phyloP scores from a whole-genome alignment of 495 filamentous ascomycete genomes.

The Cercophora newfieldiana region DNA sequence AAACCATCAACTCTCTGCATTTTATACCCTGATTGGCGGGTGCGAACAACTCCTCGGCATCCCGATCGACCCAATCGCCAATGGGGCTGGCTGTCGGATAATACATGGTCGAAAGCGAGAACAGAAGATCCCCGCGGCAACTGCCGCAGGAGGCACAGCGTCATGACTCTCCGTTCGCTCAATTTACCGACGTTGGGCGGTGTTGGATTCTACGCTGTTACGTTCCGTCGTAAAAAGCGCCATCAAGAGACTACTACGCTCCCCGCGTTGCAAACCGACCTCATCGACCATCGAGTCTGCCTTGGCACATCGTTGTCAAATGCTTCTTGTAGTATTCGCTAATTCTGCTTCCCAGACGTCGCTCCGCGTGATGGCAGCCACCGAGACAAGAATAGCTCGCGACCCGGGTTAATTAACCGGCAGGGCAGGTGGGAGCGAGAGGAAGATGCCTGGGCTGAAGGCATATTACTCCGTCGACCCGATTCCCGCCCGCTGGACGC shows the following conservation, averaged over 20 bases:
- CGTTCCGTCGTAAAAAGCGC: not conserved
- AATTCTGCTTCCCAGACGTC: not conserved
- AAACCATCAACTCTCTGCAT: not conserved
- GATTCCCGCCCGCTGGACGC: constrained; percentile 4
- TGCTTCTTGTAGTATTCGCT: not conserved
- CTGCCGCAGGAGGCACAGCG: not conserved
- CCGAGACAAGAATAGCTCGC: not conserved
- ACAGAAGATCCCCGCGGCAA: not conserved
- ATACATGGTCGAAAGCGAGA: not conserved
- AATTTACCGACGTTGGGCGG: too few relatives aligned
- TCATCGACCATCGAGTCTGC: not conserved
- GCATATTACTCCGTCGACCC: constrained; percentile 7
- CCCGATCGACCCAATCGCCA: not conserved
- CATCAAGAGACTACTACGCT: not conserved
- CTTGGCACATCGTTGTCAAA: not conserved
- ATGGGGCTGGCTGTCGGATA: not conserved
- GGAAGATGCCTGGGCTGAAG: not conserved
- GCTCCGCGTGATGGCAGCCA: not conserved
- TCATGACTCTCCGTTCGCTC: too few relatives aligned
- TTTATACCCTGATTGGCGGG: not conserved
- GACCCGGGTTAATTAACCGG: not conserved
- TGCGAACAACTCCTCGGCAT: not conserved
- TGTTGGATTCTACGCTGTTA: not conserved
- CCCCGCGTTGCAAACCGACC: not conserved
- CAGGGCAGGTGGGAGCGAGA: not conserved